Conservation (phyloP, 805 yeast genomes). For the Ogataea populi-albae region DNA sequence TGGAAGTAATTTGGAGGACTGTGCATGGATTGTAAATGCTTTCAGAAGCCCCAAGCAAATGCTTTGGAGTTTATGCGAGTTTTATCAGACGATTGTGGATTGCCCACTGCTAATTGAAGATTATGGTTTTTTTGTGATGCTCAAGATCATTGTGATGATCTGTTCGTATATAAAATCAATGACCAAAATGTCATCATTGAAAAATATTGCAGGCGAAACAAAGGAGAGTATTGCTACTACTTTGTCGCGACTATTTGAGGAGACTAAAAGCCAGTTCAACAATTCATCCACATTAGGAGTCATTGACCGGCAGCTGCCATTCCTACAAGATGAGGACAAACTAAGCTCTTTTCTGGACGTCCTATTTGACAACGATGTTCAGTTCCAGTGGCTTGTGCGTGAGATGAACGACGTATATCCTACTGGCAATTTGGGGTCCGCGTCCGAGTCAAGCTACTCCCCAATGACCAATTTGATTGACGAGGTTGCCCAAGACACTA, state of each 20-base stretch:
- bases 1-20: neutral
- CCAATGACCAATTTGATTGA: no score
- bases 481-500: no score
- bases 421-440: no score
- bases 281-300: constrained; percentile 2
- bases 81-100: constrained; percentile 10
- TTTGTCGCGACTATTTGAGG: neutral
- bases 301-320: constrained; percentile 7
- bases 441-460: no score
- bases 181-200: constrained; percentile 1
- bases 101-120: constrained; percentile 6
- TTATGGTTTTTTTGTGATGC: constrained; percentile 18
- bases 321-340: constrained; percentile 3
- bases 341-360: constrained; percentile 5
- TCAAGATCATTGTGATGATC: constrained; percentile 17
- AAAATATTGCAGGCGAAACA: neutral
- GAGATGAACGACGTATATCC: no score
- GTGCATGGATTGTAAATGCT: constrained; percentile 2
- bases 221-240: neutral
- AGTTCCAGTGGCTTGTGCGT: constrained; percentile 2
- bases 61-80: constrained; percentile 13
- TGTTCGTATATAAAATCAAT: constrained; percentile 18
- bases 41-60: constrained; percentile 14
- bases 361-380: constrained; percentile 2
- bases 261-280: neutral